Percentiles rank a stretch among this genome's conserved stretches.
Conservation (phyloP, 352 stramenopile genomes). For the Phytophthora chlamydospora region DNA sequence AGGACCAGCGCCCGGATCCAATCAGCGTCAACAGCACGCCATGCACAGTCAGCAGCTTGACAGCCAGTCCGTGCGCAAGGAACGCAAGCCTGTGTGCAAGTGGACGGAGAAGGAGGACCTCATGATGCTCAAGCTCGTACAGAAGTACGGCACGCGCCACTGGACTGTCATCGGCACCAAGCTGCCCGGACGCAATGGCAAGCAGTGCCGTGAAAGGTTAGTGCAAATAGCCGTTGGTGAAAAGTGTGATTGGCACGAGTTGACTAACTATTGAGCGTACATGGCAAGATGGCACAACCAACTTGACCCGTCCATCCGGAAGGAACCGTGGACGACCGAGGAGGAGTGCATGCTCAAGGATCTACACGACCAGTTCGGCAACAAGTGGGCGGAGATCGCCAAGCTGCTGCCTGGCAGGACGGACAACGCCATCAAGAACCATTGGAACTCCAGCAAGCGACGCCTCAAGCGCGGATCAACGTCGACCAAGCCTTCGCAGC, state of each 20-base stretch:
- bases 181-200: conserved; percentile 93
- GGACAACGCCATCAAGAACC: conserved; percentile 94
- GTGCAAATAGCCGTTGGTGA: conserved; percentile 3
- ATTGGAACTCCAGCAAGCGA: conserved; percentile 91
- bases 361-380: conserved; percentile 81
- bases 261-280: conserved; percentile 5
- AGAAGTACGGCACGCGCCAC: conserved; percentile 94
- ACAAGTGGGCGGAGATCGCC: conserved; percentile 92
- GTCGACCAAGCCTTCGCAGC: conserved; percentile 15
- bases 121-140: conserved; percentile 88
- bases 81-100: conserved; percentile 85
- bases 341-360: conserved; percentile 87
- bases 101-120: conserved; percentile 91
- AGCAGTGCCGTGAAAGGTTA: conserved; percentile 94
- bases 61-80: conserved; percentile 43
- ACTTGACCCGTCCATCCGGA: conserved; percentile 93
- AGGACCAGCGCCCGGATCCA: conserved; percentile 14
- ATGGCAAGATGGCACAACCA: conserved; percentile 94
- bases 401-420: conserved; percentile 88
- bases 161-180: conserved; percentile 98
- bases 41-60: conserved; percentile 11
- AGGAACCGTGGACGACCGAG: conserved; percentile 91
- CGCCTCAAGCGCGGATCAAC: conserved; percentile 60
- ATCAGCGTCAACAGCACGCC: neutral
- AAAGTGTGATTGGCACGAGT: conserved; percentile 1